Evolutionary conservation across 768 basidiomycete species (phyloP).

Genomic region (Rhodotorula toruloides): DNA sequence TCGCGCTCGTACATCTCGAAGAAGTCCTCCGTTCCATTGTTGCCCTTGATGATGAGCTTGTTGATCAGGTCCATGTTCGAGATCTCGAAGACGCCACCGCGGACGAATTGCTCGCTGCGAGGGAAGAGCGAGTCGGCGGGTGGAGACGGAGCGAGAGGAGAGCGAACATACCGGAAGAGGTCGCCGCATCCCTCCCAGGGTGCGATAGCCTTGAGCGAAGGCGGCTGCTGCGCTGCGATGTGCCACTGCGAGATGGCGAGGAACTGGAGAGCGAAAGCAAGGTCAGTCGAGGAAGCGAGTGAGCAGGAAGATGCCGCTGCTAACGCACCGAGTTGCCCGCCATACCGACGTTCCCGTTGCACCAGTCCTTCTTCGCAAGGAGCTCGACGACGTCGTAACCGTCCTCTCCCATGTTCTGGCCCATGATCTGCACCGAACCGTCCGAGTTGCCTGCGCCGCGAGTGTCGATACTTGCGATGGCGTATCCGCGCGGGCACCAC

Average conservation of each 20-base stretch:
- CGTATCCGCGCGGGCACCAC: constrained; percentile 29
- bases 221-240: constrained; percentile 36
- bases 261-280: not conserved
- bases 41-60: constrained; percentile 33
- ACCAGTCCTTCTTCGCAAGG: constrained; percentile 32
- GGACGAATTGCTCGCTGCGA: constrained; percentile 31
- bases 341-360: constrained; percentile 38
- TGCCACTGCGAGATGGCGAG: constrained; percentile 37
- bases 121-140: no score
- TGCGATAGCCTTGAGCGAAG: constrained; percentile 40
- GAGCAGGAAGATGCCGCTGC: not conserved
- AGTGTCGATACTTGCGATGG: constrained; percentile 19
- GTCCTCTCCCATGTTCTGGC: constrained; percentile 25
- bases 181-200: constrained; percentile 40
- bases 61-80: constrained; percentile 32
- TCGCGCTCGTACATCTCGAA: constrained; percentile 25
- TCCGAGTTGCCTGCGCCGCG: constrained; percentile 26
- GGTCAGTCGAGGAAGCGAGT: not conserved
- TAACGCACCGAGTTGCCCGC: constrained; percentile 25
- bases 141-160: not conserved
- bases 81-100: constrained; percentile 33
- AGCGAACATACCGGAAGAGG: constrained; percentile 3
- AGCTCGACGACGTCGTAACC: constrained; percentile 33
- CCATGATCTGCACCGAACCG: constrained; percentile 28
- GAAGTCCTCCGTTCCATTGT: constrained; percentile 32